Evolutionary conservation across 306 rosid genomes (phyloP).

Genomic region (Prunus mongolica): DNA sequence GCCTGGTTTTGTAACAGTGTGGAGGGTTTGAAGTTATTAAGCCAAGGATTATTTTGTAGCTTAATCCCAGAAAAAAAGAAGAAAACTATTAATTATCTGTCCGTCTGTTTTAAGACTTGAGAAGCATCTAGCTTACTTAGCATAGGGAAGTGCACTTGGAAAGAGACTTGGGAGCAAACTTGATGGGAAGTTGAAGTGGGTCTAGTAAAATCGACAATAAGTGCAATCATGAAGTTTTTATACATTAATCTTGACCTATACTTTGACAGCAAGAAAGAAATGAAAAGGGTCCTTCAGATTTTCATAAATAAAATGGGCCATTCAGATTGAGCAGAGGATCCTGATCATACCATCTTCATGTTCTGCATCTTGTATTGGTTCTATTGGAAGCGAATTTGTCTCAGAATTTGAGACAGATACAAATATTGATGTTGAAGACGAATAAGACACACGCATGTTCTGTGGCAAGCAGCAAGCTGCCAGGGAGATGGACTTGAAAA

Average conservation of each 20-base stretch:
- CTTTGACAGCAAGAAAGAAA: not conserved
- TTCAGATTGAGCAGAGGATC: too few relatives aligned
- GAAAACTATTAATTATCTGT: not conserved
- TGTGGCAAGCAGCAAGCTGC: constrained; percentile 32
- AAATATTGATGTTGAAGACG: constrained; percentile 34
- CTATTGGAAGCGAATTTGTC: constrained; percentile 21
- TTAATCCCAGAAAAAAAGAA: not conserved
- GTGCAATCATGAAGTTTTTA: constrained; percentile 16
- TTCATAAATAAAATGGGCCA: not conserved
- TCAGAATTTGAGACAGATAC: constrained; percentile 41
- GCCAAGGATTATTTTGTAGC: not conserved
- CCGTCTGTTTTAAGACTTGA: constrained; percentile 1
- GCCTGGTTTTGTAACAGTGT: not conserved
- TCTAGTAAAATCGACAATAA: constrained; percentile 15
- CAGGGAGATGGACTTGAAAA: constrained; percentile 28
- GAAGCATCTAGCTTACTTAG: constrained; percentile 21
- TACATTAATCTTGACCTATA: constrained; percentile 23
- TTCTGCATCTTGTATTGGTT: not conserved
- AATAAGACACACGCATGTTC: constrained; percentile 28
- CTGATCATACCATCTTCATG: not conserved
- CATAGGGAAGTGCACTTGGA: constrained; percentile 18
- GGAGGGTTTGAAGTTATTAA: not conserved
- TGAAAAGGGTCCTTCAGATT: not conserved
- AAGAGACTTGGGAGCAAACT: constrained; percentile 28
- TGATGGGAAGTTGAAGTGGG: constrained; percentile 21